Percentiles rank a stretch among this genome's conserved stretches.
Conservation (phyloP, 257 asterid genomes). For the Solanum appendiculatum region DNA sequence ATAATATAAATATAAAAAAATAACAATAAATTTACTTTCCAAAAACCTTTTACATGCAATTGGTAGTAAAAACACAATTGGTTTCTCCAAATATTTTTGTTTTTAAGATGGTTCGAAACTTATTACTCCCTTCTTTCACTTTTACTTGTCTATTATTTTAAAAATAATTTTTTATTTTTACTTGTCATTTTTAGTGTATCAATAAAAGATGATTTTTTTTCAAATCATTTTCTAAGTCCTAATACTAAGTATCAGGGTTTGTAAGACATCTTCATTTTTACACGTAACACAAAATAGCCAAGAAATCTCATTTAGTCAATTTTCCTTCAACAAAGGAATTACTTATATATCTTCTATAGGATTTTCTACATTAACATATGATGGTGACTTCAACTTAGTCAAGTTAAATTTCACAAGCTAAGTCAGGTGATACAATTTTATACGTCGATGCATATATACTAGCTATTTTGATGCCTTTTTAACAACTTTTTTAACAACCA, state of each 20-base stretch:
- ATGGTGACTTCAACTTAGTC: not conserved
- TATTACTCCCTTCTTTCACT: too few species aligned
- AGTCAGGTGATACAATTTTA: not conserved
- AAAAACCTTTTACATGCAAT: not conserved
- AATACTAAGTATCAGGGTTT: too few species aligned
- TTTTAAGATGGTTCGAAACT: not conserved
- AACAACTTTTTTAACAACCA: not conserved
- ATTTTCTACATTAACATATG: not conserved
- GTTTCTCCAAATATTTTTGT: not conserved
- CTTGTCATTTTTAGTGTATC: not conserved
- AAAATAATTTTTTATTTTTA: not conserved
- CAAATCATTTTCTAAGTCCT: too few species aligned
- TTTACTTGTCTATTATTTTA: not conserved
- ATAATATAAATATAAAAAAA: too few species aligned
- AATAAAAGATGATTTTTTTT: too few species aligned
- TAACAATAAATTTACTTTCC: not conserved
- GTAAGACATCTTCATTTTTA: too few species aligned
- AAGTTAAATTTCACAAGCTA: not conserved
- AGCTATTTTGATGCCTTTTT: not conserved
- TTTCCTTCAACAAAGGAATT: not conserved
- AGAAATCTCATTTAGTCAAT: not conserved
- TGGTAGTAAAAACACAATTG: not conserved
- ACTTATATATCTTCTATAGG: not conserved
- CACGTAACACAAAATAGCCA: not conserved
- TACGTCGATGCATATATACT: not conserved